phyloP scores from a whole-genome alignment of 257 asterid genomes.

The Fraxinus pennsylvanica region DNA sequence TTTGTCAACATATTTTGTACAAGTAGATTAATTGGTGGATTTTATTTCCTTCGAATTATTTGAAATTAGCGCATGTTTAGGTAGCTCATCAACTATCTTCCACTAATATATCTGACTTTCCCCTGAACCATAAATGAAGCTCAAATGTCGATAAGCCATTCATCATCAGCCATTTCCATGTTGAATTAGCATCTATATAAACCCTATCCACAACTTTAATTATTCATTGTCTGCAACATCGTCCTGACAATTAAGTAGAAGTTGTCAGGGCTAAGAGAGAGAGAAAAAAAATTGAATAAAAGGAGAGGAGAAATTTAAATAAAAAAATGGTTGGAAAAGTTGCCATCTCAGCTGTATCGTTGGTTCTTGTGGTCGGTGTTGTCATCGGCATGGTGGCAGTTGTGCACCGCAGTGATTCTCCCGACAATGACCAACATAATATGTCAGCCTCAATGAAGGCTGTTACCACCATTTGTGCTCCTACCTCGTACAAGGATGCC shows the following conservation, averaged over 20 bases:
- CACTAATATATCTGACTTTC: not conserved
- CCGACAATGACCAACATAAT: not conserved
- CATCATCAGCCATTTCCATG: not conserved
- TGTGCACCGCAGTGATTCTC: conserved; percentile 1
- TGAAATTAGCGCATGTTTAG: not conserved
- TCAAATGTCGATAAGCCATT: not conserved
- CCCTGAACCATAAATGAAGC: not conserved
- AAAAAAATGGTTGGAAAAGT: conserved; percentile 39
- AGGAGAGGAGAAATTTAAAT: not conserved
- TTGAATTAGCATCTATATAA: not conserved
- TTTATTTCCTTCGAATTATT: too few relatives aligned
- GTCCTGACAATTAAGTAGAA: not conserved
- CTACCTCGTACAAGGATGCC: conserved; percentile 44
- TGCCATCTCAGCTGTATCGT: conserved; percentile 46
- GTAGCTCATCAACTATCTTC: not conserved
- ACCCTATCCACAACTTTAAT: too few relatives aligned
- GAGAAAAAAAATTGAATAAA: not conserved
- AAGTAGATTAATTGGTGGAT: too few relatives aligned
- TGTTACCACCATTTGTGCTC: conserved; percentile 50
- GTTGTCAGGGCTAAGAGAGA: conserved; percentile 10
- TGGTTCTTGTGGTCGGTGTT: conserved; percentile 60
- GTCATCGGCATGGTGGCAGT: conserved; percentile 53
- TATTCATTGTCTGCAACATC: not conserved
- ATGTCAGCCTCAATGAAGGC: conserved; percentile 42
- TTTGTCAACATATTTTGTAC: too few relatives aligned